These are phyloP conservation scores for Apocynum venetum DNA, from an alignment of 257 asterid species.

Conservation along the genomic window DNA sequence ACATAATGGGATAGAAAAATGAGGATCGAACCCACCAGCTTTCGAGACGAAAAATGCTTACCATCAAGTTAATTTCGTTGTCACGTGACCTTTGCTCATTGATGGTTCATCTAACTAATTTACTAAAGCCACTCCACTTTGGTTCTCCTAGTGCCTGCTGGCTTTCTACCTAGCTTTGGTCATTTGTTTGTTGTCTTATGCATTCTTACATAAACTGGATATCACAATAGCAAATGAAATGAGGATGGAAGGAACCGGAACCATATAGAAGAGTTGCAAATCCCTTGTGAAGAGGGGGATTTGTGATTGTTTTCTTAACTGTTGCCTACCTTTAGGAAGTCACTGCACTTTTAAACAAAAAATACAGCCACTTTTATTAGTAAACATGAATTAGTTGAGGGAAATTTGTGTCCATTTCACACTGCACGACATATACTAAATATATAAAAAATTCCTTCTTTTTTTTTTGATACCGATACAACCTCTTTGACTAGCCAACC, in stretches of 20 bases:
- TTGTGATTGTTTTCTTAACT: background rate
- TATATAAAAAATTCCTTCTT: too few species aligned
- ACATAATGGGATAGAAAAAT: too few species aligned
- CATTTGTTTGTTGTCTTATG: background rate
- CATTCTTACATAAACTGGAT: background rate
- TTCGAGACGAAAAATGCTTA: too few species aligned
- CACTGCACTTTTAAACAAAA: too few species aligned
- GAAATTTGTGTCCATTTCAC: background rate
- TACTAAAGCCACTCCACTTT: background rate
- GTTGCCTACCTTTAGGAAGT: background rate
- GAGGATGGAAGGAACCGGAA: background rate
- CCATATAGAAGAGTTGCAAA: background rate
- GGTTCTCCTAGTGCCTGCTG: background rate
- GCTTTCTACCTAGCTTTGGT: background rate
- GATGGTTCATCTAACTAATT: background rate
- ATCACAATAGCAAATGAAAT: background rate
- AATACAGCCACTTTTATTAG: too few species aligned
- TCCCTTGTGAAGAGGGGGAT: background rate
- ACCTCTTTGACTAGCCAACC: too few species aligned
- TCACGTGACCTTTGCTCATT: background rate
- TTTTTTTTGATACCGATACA: background rate
- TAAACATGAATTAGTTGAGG: background rate
- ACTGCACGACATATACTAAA: background rate
- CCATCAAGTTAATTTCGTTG: background rate
- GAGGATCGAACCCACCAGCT: too few species aligned